Base-by-base conservation (phyloP, 2,329 filamentous ascomycete genomes). In the Pseudocercospora macadamiae region DNA sequence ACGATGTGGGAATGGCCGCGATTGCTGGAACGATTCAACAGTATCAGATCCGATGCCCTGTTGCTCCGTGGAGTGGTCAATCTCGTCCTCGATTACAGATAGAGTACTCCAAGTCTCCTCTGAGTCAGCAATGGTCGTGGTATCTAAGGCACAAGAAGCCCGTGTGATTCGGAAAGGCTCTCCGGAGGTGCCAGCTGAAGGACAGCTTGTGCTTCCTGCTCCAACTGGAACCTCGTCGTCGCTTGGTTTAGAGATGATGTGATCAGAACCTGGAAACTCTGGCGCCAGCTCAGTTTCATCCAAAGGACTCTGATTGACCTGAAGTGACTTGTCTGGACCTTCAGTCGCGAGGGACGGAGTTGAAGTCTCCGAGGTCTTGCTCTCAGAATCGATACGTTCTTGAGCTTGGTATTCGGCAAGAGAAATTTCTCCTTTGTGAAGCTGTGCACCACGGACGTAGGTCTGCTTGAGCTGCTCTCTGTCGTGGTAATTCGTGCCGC, bases 401-500 rank as follows among this genome's bases (percentile, higher is more conserved):
- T n/a, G n/a, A n/a, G n/a, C n/a, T n/a, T n/a, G n/a, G n/a, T n/a
- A n/a, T n/a, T n/a, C n/a, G n/a, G n/a, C n/a, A n/a, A n/a, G n/a
- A n/a, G n/a, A n/a, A n/a, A n/a, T n/a, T n/a, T 18, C 14, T 57
- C 54, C n/a, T 51, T 39, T 25, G 32, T 52, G 44, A n/a, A 19
- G 34, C 37, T 25, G 56, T 30, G 23, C 18, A 37, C 19, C n/a
- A 36, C 25, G 19, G 30, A 34, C 12, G 42, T 48, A 39, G 42
- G 48, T 36, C 53, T 59, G 19, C 30, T 49, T 34, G 36, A 59
- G 56, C 30, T 32, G 28, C 19, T 18, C 23, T 39, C 32, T 47
- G 19, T 47, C 18, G 18, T 16, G 19, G 44, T 28, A 16, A 10
- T 44, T 54, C 39, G 6, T 47, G 49, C 28, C 36, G n/a, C 18